Base-by-base conservation (phyloP, 164 flowering plant species). In the Taxillus chinensis region DNA sequence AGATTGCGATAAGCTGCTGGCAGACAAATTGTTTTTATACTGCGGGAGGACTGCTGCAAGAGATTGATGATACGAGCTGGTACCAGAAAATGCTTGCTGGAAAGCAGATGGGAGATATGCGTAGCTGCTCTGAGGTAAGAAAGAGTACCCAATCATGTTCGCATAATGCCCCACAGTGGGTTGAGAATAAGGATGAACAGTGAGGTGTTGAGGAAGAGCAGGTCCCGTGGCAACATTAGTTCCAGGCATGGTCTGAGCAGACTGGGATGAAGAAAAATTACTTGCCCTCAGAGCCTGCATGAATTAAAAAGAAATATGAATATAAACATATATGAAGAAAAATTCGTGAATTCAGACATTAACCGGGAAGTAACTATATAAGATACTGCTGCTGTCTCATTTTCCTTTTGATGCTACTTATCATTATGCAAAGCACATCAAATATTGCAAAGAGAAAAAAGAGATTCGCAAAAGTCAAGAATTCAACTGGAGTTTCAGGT, bases 31-130 rank as follows among this genome's bases (percentile, higher is more conserved):
- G 58, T 77, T 93, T 62, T 88, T 93, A 62, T 83, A 92, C 59
- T 86, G 99, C 10, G 97, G 97, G 13, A 82, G 90, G 41, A 83
- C 77, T 41, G 97, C 89, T 49, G 90, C 89, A 41, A 91, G 74
- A 60, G 96, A 83, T 67, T 90, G 99, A 77, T 82, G 97, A 66
- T 87, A 89, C 4, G 84, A 68, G 67, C 74, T 95, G 27, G 27
- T 27, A 52, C 90, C 95, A 41, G 89, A 82, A 74, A 87, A 83
- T 55, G 91, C 73, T 71, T 89, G 98, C 77, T 83, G 96, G 73
- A 81, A 87, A 60, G 86, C 93, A 55, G 90, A 81, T 12, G 99
- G 96, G 79, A 90, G 66, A 59, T 93, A 90, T 17, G 89, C 55
- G 68, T 88, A 90, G 77, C 82, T 90, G 78, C 82, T 96, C 37